A percentile compares a stretch with the other conserved stretches of the same genome.
These are phyloP conservation scores for Orobanche coerulescens DNA, from an alignment of 257 asterid species.

Conservation along the genomic window DNA sequence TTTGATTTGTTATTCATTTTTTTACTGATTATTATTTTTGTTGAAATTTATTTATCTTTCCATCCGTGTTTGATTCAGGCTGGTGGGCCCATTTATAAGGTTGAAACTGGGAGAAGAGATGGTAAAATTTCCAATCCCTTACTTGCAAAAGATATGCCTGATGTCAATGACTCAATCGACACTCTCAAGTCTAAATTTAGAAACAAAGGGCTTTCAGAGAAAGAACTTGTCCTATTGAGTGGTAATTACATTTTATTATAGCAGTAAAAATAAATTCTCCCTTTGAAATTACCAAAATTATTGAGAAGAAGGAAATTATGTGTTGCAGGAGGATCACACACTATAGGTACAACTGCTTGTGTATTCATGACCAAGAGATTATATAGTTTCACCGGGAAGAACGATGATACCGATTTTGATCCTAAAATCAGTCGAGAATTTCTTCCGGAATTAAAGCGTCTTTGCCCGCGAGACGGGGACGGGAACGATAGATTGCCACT, in stretches of 20 bases:
- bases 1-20: not conserved
- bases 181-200: slow-evolving; percentile 33
- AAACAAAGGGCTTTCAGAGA: slow-evolving; percentile 27
- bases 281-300: no score
- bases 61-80: slow-evolving; percentile 22
- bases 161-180: slow-evolving; percentile 31
- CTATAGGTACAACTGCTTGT: slow-evolving; percentile 41
- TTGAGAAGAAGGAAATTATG: not conserved
- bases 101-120: slow-evolving; percentile 46
- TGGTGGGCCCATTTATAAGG: slow-evolving; percentile 35
- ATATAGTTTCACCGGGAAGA: slow-evolving; percentile 20
- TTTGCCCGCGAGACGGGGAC: slow-evolving; percentile 31
- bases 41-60: no score
- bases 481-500: slow-evolving; percentile 16
- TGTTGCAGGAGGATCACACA: slow-evolving; percentile 39
- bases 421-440: no score
- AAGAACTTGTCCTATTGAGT: slow-evolving; percentile 37
- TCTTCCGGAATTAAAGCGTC: not conserved
- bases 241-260: slow-evolving; percentile 15
- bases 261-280: not conserved
- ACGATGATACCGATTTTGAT: slow-evolving; percentile 23
- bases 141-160: slow-evolving; percentile 37
- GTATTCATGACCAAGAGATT: slow-evolving; percentile 37
- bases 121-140: slow-evolving; percentile 26
- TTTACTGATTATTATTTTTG: no score